These are phyloP conservation scores for Leersia perrieri DNA, from an alignment of 176 grass and related monocot genomes.

Conservation along the genomic window DNA sequence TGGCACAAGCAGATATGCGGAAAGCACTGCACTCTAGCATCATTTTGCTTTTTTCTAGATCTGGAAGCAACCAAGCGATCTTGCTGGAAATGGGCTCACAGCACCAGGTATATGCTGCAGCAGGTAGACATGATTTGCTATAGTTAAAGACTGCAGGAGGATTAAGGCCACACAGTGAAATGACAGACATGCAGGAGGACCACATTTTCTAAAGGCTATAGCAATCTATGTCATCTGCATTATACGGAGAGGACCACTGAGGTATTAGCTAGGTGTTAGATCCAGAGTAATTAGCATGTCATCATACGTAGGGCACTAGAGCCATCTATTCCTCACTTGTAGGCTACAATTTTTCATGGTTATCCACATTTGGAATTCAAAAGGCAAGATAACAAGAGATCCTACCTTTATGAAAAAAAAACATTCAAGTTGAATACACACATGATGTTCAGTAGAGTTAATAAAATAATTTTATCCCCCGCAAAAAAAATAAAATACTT, in stretches of 20 bases:
- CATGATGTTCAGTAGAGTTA: not conserved
- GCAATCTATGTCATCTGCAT: slow-evolving; percentile 1
- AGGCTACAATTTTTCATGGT: slow-evolving; percentile 3
- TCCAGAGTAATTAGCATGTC: slow-evolving; percentile 23
- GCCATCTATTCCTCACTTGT: not conserved
- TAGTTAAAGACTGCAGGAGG: not conserved
- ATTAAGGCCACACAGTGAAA: not conserved
- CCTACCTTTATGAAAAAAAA: not conserved
- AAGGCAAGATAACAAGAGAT: not conserved
- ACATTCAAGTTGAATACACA: not conserved
- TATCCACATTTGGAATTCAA: not conserved
- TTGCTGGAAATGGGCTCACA: slow-evolving; percentile 3
- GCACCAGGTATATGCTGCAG: not conserved
- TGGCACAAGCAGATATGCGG: not conserved
- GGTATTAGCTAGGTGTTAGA: slow-evolving; percentile 30
- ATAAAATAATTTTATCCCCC: too few relatives aligned
- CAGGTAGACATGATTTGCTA: slow-evolving; percentile 14
- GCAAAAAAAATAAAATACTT: too few relatives aligned
- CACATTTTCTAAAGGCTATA: not conserved
- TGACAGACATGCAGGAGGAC: slow-evolving; percentile 35
- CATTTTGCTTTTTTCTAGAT: slow-evolving; percentile 20
- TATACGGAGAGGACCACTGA: slow-evolving; percentile 15
- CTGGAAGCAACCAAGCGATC: slow-evolving; percentile 14
- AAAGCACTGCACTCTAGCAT: not conserved
- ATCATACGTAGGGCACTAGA: not conserved